Evolutionary conservation across 148 eudicot genomes (phyloP), one percentile per base, ranked within the genome.

Genomic region (Gaultheria prostrata): DNA sequence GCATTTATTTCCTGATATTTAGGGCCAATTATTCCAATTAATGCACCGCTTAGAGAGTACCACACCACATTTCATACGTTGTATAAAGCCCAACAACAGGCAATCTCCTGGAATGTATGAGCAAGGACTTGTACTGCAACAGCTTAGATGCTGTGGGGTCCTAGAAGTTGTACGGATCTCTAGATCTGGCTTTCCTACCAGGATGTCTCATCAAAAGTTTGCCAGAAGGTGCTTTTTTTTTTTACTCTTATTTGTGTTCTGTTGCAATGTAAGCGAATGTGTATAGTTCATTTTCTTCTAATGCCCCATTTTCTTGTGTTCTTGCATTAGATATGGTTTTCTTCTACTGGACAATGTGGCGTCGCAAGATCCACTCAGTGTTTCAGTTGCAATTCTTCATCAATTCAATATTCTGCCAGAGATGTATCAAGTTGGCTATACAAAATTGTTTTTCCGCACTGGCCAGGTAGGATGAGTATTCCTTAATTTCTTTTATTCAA

Each of bases 381-480:
- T 90, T 72, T 94, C 98, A 28, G 97, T 97, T 78, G 94, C 98
- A 46, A 93, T 97, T 89, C 97, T 97, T 80, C 94, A 97, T 72
- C 98, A 97, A 85, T 97, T 97, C 88, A 89, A 92, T 80, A 97
- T 97, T 82, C 86, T 92, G 43, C 98, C 97, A 8, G 98, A 97
- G 85, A 89, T 97, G 99, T 97, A 97, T 90, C 98, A 94, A 89
- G 98, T 97, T 87, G 99, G 99, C 61, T 94, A 92, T 82, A 97
- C 99, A 83, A 97, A 97, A 82, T 86, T 94, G 88, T 97, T 91
- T 85, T 97, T 97, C 86, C 94, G 99, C 80, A 89, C 98, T 81
- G 98, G 99, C 71, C 99, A 97, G 99, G 99, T 91, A 83, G 85
- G 90, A 53, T 45, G 43, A 33, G 33, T 28, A 35, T 21, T 72